phyloP scores from a whole-genome alignment of 1,284 basidiomycete genomes.

The Mycena citricolor region DNA sequence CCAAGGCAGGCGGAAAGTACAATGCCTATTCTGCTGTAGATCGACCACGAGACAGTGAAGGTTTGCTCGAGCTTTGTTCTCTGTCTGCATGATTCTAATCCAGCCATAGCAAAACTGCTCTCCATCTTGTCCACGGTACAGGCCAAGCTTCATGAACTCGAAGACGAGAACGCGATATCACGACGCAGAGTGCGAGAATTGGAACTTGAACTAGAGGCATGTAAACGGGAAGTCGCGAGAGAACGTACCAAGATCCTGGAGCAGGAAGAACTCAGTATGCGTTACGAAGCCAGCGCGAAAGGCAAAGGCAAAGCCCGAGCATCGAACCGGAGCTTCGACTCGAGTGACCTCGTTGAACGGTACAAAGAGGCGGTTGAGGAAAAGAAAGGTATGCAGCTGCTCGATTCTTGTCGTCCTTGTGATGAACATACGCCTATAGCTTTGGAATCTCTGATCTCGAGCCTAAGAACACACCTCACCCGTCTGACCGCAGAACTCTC shows the following conservation, averaged over 20 bases:
- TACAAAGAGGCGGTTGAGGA: slow-evolving; percentile 78
- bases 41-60: slow-evolving; percentile 57
- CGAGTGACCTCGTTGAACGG: slow-evolving; percentile 42
- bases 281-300: slow-evolving; percentile 38
- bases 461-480: slow-evolving; percentile 70
- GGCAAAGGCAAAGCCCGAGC: slow-evolving; percentile 40
- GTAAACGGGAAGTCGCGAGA: slow-evolving; percentile 66
- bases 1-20: slow-evolving; percentile 51
- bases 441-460: slow-evolving; percentile 72
- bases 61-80: slow-evolving; percentile 33
- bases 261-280: slow-evolving; percentile 44
- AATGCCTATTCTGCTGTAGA: slow-evolving; percentile 45
- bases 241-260: slow-evolving; percentile 65
- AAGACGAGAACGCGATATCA: slow-evolving; percentile 79
- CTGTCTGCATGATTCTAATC: slow-evolving; percentile 13
- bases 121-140: slow-evolving; percentile 65
- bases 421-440: slow-evolving; percentile 43
- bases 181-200: slow-evolving; percentile 77
- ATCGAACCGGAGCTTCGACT: slow-evolving; percentile 27
- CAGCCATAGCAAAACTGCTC: slow-evolving; percentile 51
- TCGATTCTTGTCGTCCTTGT: slow-evolving; percentile 2
- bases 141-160: slow-evolving; percentile 63
- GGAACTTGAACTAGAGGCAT: slow-evolving; percentile 77
- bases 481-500: slow-evolving; percentile 78
- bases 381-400: slow-evolving; percentile 66